A percentile compares a stretch with the other conserved stretches of the same genome.
Evolutionary conservation across 495 filamentous ascomycete genomes (phyloP).

Genomic region (Pyrenula massariospora): DNA sequence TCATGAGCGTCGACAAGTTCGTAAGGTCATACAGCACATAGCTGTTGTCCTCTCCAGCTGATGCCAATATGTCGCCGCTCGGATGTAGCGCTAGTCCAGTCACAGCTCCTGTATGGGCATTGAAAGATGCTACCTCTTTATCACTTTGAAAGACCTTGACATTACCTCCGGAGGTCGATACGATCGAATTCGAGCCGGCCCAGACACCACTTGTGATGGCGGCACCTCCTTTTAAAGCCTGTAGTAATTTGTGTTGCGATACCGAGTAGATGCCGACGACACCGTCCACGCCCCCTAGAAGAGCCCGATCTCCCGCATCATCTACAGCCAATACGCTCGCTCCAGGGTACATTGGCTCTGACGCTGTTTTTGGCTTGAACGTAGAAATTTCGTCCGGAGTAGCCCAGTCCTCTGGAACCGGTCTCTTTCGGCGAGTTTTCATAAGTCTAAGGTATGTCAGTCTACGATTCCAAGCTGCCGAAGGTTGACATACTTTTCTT

Average conservation of each 20-base stretch:
- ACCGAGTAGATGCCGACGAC: conserved; percentile 71
- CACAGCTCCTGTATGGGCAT: conserved; percentile 68
- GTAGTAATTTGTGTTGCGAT: conserved; percentile 53
- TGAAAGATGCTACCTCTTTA: conserved; percentile 49
- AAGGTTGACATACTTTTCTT: conserved; percentile 51
- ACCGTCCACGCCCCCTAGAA: conserved; percentile 70
- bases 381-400: conserved; percentile 58
- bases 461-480: conserved; percentile 5
- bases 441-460: conserved; percentile 49
- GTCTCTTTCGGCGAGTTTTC: conserved; percentile 74
- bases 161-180: conserved; percentile 62
- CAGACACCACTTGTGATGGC: conserved; percentile 71
- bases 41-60: conserved; percentile 84
- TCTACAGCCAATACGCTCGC: conserved; percentile 57
- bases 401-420: conserved; percentile 75
- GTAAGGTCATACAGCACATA: conserved; percentile 81
- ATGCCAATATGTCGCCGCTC: conserved; percentile 72
- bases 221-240: conserved; percentile 51
- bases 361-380: conserved; percentile 48
- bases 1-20: conserved; percentile 51
- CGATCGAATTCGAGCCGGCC: conserved; percentile 58
- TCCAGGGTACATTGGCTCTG: conserved; percentile 52
- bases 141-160: conserved; percentile 70
- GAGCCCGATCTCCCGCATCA: conserved; percentile 51
- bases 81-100: conserved; percentile 74